Evolutionary conservation across 495 filamentous ascomycete species (phyloP).

Genomic region (Massariosphaeria phaeospora): DNA sequence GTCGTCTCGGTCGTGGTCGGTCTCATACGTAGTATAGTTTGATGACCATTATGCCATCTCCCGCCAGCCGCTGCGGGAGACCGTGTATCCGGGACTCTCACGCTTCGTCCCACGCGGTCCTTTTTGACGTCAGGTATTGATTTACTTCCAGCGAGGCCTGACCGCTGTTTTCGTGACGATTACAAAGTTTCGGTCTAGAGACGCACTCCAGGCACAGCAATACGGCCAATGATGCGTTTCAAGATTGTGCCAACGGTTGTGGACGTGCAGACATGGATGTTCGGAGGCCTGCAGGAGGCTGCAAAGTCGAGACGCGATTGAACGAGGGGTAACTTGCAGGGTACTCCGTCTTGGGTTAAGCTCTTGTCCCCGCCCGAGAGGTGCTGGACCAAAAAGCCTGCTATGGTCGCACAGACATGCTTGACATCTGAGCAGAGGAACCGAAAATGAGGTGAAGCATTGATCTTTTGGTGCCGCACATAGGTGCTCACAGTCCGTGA

Average conservation of each 20-base stretch:
- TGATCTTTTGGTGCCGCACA: slow-evolving; percentile 5
- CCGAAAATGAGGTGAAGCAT: neutral
- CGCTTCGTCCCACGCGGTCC: neutral
- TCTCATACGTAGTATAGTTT: neutral
- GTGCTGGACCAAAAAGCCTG: neutral
- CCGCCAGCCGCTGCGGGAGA: slow-evolving; percentile 2
- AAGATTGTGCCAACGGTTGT: slow-evolving; percentile 9
- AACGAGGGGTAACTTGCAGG: neutral
- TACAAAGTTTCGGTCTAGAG: too few relatives aligned
- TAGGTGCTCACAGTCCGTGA: slow-evolving; percentile 16
- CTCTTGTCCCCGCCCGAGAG: neutral
- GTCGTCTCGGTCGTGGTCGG: neutral
- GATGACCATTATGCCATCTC: slow-evolving; percentile 16
- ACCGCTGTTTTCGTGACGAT: too few relatives aligned
- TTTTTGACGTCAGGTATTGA: neutral
- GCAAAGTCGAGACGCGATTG: neutral
- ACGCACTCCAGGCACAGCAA: neutral
- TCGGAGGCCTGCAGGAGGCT: slow-evolving; percentile 12
- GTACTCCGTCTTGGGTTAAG: too few relatives aligned
- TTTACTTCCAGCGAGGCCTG: too few relatives aligned
- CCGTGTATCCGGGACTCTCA: neutral
- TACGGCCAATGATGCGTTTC: slow-evolving; percentile 21
- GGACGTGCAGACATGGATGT: slow-evolving; percentile 8
- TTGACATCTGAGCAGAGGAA: neutral
- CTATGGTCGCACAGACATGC: neutral